Evolutionary conservation across 257 asterid genomes (phyloP), one percentile per base, ranked within the genome.

Genomic region (Capsicum chinense): DNA sequence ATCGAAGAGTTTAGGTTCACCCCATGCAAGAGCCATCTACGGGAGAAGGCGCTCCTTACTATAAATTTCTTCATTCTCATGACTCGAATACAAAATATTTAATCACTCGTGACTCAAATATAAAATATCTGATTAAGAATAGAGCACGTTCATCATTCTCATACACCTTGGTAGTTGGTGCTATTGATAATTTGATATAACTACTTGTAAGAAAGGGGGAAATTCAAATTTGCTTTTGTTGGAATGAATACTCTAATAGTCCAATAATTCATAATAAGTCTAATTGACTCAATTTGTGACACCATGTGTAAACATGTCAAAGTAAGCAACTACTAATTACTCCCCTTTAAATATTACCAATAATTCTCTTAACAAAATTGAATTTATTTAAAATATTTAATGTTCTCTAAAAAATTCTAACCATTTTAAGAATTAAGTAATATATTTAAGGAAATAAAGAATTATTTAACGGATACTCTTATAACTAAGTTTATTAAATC

Each of bases 1-100:
- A 13, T 0, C 6, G 3, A 35, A 67, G 0, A 67, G 35, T 13
- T 11, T 12, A 19, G 1, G 5, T 19, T 19, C 8, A 3, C 7
- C 1, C 8, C 4, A 2, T 10, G 12, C 0, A 19, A 0, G 4
- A n/a, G 6, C 0, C 2, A 0, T 21, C 21, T 63, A 63, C 1
- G 2, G 0, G 8, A 10, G 3, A 17, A 17, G 0, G 0, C 33
- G 0, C 10, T 59, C 0, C 26, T 7, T n/a, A 19, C 19, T 0
- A 8, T 7, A 3, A 60, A 8, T 8, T 2, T 59, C 1, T 58
- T 17, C 1, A 59, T 59, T 59, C 4, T 35, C 7, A 13, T 1
- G 1, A 67, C 2, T 67, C 16, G 44, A 39, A 39, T 39, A 39
- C 0, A 39, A 39, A 39, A 39, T 39, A 39, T 3, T 4, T 39